phyloP scores from a whole-genome alignment of 2,329 filamentous ascomycete genomes.

The Fusarium palustre region DNA sequence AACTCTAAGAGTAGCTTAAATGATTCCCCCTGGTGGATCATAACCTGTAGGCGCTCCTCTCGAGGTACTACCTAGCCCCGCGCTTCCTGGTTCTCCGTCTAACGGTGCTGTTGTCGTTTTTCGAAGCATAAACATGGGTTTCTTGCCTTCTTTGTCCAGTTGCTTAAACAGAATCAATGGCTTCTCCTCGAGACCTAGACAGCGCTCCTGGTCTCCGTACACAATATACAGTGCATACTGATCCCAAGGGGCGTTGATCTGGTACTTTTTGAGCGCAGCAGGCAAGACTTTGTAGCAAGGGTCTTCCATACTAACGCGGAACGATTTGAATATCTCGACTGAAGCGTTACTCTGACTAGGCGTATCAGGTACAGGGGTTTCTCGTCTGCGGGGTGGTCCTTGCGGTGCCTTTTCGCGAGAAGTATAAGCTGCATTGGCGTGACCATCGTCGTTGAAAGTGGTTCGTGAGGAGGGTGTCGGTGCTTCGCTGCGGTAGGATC shows the following conservation, averaged over 20 bases:
- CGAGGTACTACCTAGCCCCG: conserved; percentile 60
- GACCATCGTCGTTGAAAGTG: conserved; percentile 66
- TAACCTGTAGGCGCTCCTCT: conserved; percentile 62
- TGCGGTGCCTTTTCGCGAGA: conserved; percentile 49
- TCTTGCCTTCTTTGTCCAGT: conserved; percentile 94
- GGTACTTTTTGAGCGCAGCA: conserved; percentile 95
- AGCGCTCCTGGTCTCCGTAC: conserved; percentile 97
- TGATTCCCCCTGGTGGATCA: conserved; percentile 71
- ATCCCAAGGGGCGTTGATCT: conserved; percentile 97
- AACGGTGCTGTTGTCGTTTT: conserved; percentile 68
- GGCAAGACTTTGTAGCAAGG: conserved; percentile 97
- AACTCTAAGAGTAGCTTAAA: conserved; percentile 52
- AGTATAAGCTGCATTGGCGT: conserved; percentile 45
- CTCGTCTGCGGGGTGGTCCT: conserved; percentile 66
- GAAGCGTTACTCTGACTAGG: conserved; percentile 67
- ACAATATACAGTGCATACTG: conserved; percentile 99
- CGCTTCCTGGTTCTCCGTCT: conserved; percentile 67
- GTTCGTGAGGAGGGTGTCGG: conserved; percentile 65
- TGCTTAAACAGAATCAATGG: conserved; percentile 97
- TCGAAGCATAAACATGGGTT: conserved; percentile 99
- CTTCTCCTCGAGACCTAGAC: conserved; percentile 90
- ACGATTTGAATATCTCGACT: conserved; percentile 99
- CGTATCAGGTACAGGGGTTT: conserved; percentile 72
- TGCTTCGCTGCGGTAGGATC: conserved; percentile 70
- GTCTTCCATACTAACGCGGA: conserved; percentile 97